phyloP scores from a whole-genome alignment of 176 grass and related monocot genomes.

The Ensete ventricosum region DNA sequence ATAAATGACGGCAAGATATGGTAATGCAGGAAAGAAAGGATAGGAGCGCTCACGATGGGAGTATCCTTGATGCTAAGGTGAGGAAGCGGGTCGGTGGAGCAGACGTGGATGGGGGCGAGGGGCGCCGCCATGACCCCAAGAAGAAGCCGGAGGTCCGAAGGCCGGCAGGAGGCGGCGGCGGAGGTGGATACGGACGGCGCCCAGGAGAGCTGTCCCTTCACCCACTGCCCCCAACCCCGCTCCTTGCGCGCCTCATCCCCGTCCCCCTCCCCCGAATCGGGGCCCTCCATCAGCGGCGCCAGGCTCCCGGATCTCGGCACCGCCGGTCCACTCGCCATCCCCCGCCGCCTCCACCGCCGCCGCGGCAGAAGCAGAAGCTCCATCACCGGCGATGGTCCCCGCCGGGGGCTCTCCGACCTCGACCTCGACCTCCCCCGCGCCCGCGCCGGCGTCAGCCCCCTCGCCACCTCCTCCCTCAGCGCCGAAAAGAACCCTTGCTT shows the following conservation, averaged over 20 bases:
- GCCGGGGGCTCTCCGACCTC: conserved; percentile 14
- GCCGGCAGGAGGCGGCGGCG: neutral
- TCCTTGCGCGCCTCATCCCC: neutral
- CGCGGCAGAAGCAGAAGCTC: conserved; percentile 8
- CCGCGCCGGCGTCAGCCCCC: conserved; percentile 3
- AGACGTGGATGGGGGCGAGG: conserved; percentile 6
- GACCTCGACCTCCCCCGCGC: conserved; percentile 10
- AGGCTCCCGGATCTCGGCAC: conserved; percentile 19
- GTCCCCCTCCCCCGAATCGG: conserved; percentile 1
- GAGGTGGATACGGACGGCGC: neutral
- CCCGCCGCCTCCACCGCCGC: conserved; percentile 12
- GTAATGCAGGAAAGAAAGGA: neutral
- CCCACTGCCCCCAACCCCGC: conserved; percentile 10
- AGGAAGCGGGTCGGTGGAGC: conserved; percentile 16
- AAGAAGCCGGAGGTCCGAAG: conserved; percentile 5
- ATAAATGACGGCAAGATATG: neutral
- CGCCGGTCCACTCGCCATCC: neutral
- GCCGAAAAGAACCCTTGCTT: conserved; percentile 9
- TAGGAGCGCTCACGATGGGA: neutral
- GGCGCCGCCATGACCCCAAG: conserved; percentile 16
- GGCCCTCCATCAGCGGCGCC: conserved; percentile 14
- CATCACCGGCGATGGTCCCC: conserved; percentile 5
- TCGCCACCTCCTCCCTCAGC: conserved; percentile 15
- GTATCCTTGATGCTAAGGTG: conserved; percentile 16
- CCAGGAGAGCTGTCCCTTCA: conserved; percentile 10